These are phyloP conservation scores for Leishmania tropica DNA, from an alignment of 208 protist species.

Conservation along the genomic window DNA sequence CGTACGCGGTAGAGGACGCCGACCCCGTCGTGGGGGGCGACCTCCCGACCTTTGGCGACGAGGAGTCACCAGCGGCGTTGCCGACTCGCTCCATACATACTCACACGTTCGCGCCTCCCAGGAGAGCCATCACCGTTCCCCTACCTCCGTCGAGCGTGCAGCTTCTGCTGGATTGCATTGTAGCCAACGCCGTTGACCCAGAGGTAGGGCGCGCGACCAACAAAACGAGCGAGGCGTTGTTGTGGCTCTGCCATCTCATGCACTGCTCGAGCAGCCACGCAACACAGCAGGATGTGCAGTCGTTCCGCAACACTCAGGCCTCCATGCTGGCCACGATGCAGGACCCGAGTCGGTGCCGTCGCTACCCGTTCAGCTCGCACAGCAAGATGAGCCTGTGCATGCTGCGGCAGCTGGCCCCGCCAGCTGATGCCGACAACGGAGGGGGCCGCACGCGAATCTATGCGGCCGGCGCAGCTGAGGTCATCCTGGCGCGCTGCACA, in stretches of 20 bases:
- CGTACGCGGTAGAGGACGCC: constrained; percentile 18
- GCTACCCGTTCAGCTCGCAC: constrained; percentile 78
- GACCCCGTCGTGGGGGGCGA: background rate
- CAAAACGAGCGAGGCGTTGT: constrained; percentile 74
- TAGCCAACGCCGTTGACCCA: constrained; percentile 62
- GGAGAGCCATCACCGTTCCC: constrained; percentile 15
- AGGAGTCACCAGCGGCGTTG: constrained; percentile 8
- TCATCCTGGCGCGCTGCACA: constrained; percentile 51
- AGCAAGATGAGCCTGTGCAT: constrained; percentile 71
- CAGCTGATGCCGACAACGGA: background rate
- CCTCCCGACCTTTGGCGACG: background rate
- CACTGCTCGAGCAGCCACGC: constrained; percentile 10
- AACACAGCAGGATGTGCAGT: constrained; percentile 11
- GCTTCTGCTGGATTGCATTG: constrained; percentile 67
- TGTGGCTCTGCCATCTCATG: constrained; percentile 37
- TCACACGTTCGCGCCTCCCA: background rate
- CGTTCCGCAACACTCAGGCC: constrained; percentile 25
- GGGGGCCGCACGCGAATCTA: constrained; percentile 41
- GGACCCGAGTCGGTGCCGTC: constrained; percentile 45
- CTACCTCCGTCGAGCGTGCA: constrained; percentile 35
- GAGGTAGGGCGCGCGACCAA: constrained; percentile 57
- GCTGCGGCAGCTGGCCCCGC: constrained; percentile 30
- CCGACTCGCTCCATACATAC: background rate
- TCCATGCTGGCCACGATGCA: constrained; percentile 43
- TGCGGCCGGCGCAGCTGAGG: constrained; percentile 71